Evolutionary conservation across 306 rosid species (phyloP), one percentile per base, ranked within the genome.

Genomic region (Acacia melanoxylon): DNA sequence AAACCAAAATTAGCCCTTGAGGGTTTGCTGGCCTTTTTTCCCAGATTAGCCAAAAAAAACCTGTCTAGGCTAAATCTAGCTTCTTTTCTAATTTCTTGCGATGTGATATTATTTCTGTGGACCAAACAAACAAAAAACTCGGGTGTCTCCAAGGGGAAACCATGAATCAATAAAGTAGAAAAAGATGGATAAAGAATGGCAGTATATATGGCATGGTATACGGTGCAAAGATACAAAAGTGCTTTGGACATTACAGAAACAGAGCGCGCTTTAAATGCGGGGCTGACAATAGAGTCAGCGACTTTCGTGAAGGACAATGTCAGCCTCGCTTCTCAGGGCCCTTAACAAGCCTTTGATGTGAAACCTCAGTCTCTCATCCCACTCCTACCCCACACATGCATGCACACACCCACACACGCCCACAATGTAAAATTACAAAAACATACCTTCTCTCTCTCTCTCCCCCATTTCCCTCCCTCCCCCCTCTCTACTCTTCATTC

Each of bases 261-360:
- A 75, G 78, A 78, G 75, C 75, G 68, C 84, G 81, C 86, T 80
- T 79, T 89, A 80, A 89, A 83, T 87, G 90, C 85, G 84, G 77
- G 83, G 81, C 82, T 83, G 90, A 85, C 88, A 76, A 82, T 15
- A 37, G 46, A 78, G 92, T 87, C 89, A 80, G 88, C 81, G 76
- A 81, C 84, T 87, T 87, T 87, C 49, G 78, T 75, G 86, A 82
- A 82, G 81, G 89, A 89, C 85, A 83, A 54, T 81, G 88, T 87
- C 87, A 85, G 77, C 79, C 68, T 83, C 81, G 62, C 61, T 73
- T 76, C 48, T 58, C 78, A 65, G 82, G 74, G 12, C 78, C 86
- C 84, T 76, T 45, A 67, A 72, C 76, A 51, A 85, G 44, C 41
- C 84, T 46, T 70, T 78, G 91, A 86, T 89, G 93, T 87, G 91